phyloP scores from a whole-genome alignment of 2,329 filamentous ascomycete species.

The Alternaria burnsii region DNA sequence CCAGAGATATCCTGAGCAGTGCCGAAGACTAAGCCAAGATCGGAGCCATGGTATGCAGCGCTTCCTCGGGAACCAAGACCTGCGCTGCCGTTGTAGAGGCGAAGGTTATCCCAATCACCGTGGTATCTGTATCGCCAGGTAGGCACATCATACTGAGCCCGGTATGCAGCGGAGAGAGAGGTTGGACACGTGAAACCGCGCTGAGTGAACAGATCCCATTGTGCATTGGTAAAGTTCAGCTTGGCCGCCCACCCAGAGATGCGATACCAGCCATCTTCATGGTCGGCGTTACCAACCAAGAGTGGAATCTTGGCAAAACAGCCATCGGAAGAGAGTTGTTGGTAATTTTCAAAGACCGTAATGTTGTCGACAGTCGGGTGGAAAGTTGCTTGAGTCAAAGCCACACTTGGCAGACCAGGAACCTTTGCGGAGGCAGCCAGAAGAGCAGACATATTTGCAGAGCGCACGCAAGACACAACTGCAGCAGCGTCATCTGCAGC shows the following conservation, averaged over 20 bases:
- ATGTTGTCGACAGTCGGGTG: slow-evolving; percentile 42
- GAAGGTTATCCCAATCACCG: slow-evolving; percentile 48
- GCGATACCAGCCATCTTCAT: slow-evolving; percentile 40
- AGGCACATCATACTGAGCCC: slow-evolving; percentile 37
- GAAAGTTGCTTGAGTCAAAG: slow-evolving; percentile 38
- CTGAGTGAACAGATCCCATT: slow-evolving; percentile 37
- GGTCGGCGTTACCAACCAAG: slow-evolving; percentile 35
- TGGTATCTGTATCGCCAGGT: slow-evolving; percentile 51
- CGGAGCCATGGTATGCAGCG: slow-evolving; percentile 50
- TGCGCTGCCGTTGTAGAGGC: slow-evolving; percentile 40
- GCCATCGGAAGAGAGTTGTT: slow-evolving; percentile 30
- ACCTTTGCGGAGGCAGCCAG: slow-evolving; percentile 40
- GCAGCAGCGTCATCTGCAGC: slow-evolving; percentile 26
- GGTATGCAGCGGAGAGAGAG: slow-evolving; percentile 24
- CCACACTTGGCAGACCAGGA: slow-evolving; percentile 37
- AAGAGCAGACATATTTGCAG: slow-evolving; percentile 29
- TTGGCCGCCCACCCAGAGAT: slow-evolving; percentile 33
- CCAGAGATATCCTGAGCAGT: slow-evolving; percentile 38
- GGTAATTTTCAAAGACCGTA: slow-evolving; percentile 42
- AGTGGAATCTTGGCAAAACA: slow-evolving; percentile 37
- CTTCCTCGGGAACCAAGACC: slow-evolving; percentile 39
- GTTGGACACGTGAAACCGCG: slow-evolving; percentile 38
- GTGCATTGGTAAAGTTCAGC: slow-evolving; percentile 31
- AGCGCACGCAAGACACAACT: slow-evolving; percentile 51
- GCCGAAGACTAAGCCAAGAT: slow-evolving; percentile 49